phyloP scores from a whole-genome alignment of 2,329 filamentous ascomycete genomes.

The Fusarium devonianum region DNA sequence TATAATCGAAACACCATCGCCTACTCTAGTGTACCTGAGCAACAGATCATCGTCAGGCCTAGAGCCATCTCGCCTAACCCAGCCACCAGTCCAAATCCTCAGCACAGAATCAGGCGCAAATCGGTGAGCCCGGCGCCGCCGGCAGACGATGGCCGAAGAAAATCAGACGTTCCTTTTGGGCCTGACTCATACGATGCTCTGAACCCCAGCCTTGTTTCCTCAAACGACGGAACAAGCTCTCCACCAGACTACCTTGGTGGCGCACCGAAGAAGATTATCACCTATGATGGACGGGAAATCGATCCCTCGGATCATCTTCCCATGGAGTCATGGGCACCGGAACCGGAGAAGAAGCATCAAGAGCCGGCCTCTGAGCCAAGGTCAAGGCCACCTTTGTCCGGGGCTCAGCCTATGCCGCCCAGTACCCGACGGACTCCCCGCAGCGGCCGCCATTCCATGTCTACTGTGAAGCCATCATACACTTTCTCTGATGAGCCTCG shows the following conservation, averaged over 20 bases:
- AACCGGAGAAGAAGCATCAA: conserved; percentile 64
- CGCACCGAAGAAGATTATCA: conserved; percentile 72
- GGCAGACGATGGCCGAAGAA: conserved; percentile 55
- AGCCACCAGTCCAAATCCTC: conserved; percentile 49
- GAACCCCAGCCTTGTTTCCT: conserved; percentile 64
- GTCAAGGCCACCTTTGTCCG: conserved; percentile 57
- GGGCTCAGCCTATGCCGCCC: conserved; percentile 60
- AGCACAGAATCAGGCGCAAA: conserved; percentile 70
- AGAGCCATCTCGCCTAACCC: conserved; percentile 50
- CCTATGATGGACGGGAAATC: conserved; percentile 76
- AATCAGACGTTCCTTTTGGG: conserved; percentile 73
- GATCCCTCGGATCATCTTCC: conserved; percentile 84
- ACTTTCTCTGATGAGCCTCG: conserved; percentile 44
- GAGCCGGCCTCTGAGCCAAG: conserved; percentile 44
- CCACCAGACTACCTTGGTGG: conserved; percentile 53
- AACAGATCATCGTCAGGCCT: conserved; percentile 33
- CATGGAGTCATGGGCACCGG: conserved; percentile 78
- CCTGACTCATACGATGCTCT: conserved; percentile 79
- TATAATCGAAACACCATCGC: conserved; percentile 53
- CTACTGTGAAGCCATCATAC: conserved; percentile 45
- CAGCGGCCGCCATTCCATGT: conserved; percentile 58
- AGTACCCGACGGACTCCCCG: conserved; percentile 61
- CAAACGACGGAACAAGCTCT: conserved; percentile 45
- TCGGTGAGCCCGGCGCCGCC: conserved; percentile 76
- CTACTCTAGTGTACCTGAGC: conserved; percentile 48